These are phyloP conservation scores for Diplogelasinospora grovesii DNA, from an alignment of 495 filamentous ascomycete species.

Conservation along the genomic window DNA sequence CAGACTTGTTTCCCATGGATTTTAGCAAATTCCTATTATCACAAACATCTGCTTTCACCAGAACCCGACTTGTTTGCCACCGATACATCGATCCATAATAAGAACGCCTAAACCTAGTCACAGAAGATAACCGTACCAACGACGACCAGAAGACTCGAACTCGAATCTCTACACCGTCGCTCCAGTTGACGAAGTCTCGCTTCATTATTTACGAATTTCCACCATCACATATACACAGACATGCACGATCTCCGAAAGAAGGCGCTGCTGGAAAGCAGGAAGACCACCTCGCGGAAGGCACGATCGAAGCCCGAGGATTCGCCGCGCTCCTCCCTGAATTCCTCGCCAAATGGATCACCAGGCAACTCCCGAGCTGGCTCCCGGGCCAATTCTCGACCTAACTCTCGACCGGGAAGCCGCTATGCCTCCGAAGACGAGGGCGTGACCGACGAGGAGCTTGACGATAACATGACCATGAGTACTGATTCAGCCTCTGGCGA, in stretches of 20 bases:
- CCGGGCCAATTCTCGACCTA: conserved; percentile 14
- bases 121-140: neutral
- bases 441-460: conserved; percentile 36
- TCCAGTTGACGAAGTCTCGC: too few species aligned
- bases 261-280: conserved; percentile 71
- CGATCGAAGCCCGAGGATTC: conserved; percentile 57
- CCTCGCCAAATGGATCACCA: conserved; percentile 26
- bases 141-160: too few species aligned
- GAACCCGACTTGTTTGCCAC: conserved; percentile 11
- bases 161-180: too few species aligned
- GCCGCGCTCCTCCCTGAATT: conserved; percentile 46
- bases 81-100: conserved; percentile 6
- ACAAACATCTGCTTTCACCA: neutral
- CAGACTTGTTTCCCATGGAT: conserved; percentile 22
- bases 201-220: neutral
- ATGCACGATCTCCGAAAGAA: conserved; percentile 81
- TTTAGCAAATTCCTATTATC: conserved; percentile 7
- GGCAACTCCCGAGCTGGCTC: conserved; percentile 14
- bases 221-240: conserved; percentile 11
- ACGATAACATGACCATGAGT: conserved; percentile 34
- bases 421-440: conserved; percentile 77
- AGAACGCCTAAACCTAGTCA: neutral
- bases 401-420: conserved; percentile 57
- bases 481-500: conserved; percentile 31
- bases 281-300: conserved; percentile 89